phyloP scores from a whole-genome alignment of 257 asterid genomes.

The Penstemon barbatus region DNA sequence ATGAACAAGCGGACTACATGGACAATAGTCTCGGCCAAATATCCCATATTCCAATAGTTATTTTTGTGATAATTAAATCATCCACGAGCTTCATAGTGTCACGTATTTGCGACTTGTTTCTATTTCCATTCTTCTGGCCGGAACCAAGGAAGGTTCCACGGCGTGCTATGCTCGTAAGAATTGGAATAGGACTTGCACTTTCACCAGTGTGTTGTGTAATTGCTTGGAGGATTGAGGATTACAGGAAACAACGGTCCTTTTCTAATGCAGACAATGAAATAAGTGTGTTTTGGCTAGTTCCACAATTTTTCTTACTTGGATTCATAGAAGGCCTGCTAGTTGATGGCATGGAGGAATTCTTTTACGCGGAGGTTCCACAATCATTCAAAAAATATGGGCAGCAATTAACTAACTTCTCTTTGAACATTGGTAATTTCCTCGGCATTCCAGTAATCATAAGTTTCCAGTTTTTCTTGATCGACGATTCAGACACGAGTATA shows the following conservation, averaged over 20 bases:
- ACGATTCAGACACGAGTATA: background rate
- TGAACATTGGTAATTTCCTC: slow-evolving; percentile 19
- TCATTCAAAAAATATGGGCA: slow-evolving; percentile 15
- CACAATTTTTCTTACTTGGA: slow-evolving; percentile 18
- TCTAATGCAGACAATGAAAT: background rate
- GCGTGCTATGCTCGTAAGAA: background rate
- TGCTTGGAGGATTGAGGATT: slow-evolving; percentile 15
- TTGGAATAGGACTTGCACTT: slow-evolving; percentile 4
- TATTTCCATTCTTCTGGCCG: too few relatives aligned
- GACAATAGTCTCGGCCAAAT: background rate
- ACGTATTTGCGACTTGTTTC: too few relatives aligned
- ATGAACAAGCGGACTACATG: slow-evolving; percentile 12
- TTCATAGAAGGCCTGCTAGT: background rate
- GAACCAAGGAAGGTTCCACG: background rate
- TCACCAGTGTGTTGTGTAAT: slow-evolving; percentile 12
- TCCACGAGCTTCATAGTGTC: too few relatives aligned
- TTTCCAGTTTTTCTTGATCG: background rate
- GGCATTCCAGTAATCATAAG: background rate
- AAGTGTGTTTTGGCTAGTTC: slow-evolving; percentile 20
- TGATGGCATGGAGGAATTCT: slow-evolving; percentile 23
- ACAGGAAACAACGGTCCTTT: background rate
- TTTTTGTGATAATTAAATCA: too few relatives aligned
- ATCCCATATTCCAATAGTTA: too few relatives aligned
- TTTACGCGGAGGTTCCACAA: background rate
- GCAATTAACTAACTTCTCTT: background rate